Evolutionary conservation across 1,284 basidiomycete species (phyloP).

Genomic region (Pseudozyma thailandica): DNA sequence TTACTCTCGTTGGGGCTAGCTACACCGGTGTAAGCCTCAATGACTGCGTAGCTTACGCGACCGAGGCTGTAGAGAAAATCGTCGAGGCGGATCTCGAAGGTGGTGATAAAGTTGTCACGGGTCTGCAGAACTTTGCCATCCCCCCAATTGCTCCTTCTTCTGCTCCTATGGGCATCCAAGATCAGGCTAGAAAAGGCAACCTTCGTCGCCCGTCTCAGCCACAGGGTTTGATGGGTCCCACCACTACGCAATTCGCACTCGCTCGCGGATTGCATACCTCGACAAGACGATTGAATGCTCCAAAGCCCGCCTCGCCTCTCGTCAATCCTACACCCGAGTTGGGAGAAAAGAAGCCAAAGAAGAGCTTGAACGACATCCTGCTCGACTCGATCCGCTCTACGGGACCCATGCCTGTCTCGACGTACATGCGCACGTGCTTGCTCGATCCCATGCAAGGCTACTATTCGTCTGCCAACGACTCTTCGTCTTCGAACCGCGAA

Average conservation of each 20-base stretch:
- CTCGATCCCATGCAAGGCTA: slow-evolving; percentile 66
- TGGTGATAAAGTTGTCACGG: slow-evolving; percentile 23
- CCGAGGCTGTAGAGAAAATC: slow-evolving; percentile 39
- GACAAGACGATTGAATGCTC: slow-evolving; percentile 4
- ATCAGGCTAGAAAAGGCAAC: slow-evolving; percentile 9
- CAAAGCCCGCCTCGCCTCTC: neutral
- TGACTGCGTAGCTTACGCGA: slow-evolving; percentile 76
- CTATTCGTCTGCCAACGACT: slow-evolving; percentile 54
- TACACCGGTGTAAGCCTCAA: slow-evolving; percentile 89
- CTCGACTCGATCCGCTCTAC: slow-evolving; percentile 44
- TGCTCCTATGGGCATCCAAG: neutral
- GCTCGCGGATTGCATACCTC: slow-evolving; percentile 27
- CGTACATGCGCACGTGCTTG: slow-evolving; percentile 66
- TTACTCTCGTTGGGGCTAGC: slow-evolving; percentile 85
- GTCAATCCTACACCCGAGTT: neutral
- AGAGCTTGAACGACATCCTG: slow-evolving; percentile 38
- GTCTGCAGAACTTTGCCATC: slow-evolving; percentile 33
- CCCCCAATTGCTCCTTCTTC: slow-evolving; percentile 11
- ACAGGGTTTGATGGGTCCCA: slow-evolving; percentile 33
- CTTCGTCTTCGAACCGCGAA: slow-evolving; percentile 62
- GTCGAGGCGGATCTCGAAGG: slow-evolving; percentile 36
- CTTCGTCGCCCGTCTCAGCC: slow-evolving; percentile 6
- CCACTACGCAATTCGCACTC: slow-evolving; percentile 18
- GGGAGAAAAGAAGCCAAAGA: slow-evolving; percentile 27
- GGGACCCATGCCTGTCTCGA: slow-evolving; percentile 64